Evolutionary conservation across 305 asterid genomes (phyloP).

Genomic region (Fraxinus latifolia): DNA sequence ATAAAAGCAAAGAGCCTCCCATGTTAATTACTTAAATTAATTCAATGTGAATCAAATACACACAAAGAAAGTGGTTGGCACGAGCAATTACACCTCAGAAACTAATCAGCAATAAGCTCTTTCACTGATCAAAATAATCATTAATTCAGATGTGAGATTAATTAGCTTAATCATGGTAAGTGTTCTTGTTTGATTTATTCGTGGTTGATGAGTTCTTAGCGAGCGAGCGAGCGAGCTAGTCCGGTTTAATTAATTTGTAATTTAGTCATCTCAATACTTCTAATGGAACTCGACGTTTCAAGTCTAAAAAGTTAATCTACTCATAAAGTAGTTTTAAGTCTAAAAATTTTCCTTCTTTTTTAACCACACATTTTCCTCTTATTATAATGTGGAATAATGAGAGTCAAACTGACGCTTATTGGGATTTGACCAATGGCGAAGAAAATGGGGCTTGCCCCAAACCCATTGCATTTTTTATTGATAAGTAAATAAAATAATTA

Average conservation of each 20-base stretch:
- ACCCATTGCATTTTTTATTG: neutral
- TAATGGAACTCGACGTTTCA: neutral
- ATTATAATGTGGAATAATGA: neutral
- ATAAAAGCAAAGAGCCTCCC: neutral
- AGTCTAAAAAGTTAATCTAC: neutral
- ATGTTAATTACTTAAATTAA: conserved; percentile 7
- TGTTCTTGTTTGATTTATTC: neutral
- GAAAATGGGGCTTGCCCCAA: neutral
- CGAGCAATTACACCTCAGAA: conserved; percentile 1
- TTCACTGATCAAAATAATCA: neutral
- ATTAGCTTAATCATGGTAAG: neutral
- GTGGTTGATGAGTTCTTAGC: neutral
- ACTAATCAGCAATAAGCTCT: neutral
- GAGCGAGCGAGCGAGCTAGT: neutral
- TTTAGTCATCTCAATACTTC: neutral
- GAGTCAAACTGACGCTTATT: neutral
- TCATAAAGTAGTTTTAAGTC: neutral
- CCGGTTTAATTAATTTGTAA: neutral
- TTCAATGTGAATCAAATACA: conserved; percentile 4
- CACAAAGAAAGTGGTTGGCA: conserved; percentile 20
- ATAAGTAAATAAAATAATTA: neutral
- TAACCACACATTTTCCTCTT: neutral
- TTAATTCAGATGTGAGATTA: neutral
- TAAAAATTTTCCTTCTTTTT: too few species aligned
- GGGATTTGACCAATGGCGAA: neutral